These are phyloP conservation scores for Periconia sp. DNA, from an alignment of 2,329 filamentous ascomycete genomes.

Conservation along the genomic window DNA sequence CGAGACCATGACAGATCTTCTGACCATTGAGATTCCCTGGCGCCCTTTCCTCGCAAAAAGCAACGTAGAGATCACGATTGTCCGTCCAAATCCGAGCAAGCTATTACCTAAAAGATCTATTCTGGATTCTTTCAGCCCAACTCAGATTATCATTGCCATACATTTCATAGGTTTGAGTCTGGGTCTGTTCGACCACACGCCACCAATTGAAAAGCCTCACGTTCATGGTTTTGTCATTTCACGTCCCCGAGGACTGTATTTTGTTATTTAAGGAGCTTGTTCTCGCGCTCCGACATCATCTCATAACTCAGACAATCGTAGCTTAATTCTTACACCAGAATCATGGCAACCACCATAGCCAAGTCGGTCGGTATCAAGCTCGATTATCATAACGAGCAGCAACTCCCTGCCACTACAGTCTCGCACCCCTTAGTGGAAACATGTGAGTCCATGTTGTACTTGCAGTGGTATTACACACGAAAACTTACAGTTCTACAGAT, in stretches of 20 bases:
- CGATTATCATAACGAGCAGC: constrained; percentile 66
- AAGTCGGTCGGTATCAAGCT: constrained; percentile 83
- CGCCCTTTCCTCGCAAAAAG: background rate
- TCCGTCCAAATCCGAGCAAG: background rate
- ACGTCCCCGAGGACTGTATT: background rate
- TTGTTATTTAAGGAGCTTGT: background rate
- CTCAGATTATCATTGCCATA: background rate
- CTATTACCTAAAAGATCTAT: background rate
- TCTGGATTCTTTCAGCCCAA: background rate
- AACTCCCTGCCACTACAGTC: constrained; percentile 47
- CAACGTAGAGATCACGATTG: background rate
- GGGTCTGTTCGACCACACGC: background rate
- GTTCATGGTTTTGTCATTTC: background rate
- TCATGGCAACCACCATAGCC: constrained; percentile 54
- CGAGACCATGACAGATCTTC: background rate
- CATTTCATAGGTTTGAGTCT: too few species aligned
- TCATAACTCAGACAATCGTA: background rate
- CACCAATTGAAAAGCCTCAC: background rate
- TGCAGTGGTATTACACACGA: background rate
- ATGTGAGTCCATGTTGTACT: constrained; percentile 16
- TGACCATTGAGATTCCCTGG: background rate
- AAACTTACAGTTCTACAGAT: constrained; percentile 66
- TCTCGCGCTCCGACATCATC: background rate
- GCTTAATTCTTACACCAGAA: constrained; percentile 1
- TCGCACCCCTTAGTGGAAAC: constrained; percentile 68